Evolutionary conservation across 2,329 filamentous ascomycete genomes (phyloP), one percentile per base, ranked within the genome.

Genomic region (Dactylellina haptotyla): DNA sequence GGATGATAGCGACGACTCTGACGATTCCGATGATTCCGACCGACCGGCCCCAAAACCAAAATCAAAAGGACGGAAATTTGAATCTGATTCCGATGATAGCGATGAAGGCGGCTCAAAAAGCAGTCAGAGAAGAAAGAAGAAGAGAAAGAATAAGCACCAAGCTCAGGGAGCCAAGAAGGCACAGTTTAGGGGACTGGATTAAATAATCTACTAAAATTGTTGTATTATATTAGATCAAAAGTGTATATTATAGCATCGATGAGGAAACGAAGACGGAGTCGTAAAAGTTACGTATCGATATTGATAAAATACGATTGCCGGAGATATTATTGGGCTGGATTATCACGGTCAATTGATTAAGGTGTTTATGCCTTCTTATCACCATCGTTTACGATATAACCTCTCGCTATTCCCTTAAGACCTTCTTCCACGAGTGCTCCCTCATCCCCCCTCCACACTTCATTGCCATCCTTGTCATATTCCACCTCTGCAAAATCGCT

Each of bases 381-480:
- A 18, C 88, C 87, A 5, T 90, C 91, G 58, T 62, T 10, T 8
- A 95, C 90, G 0, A 84, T 87, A 82, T 99, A 99, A 0, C 94
- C 95, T 78, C 91, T 88, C 32, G 95, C 95, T 65, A 98, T 88
- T 14, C 95, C 95, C 76, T 89, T 90, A 76, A 92, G 87, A 0
- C 95, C 95, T 81, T 97, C 89, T 79, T 97, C 92, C 66, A 99
- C 86, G 16, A 87, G 80, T 0, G 90, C 89, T 64, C 90, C 85
- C 39, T 82, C 79, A 5, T 80, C 80, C 63, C 80, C 79, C 83
- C 83, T 82, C 59, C 69, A 73, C 5, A 73, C 48, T 12, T 87
- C 84, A 12, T 83, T 83, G n/a, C 82, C 84, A 53, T 85, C 84
- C n/a, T 86, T 84, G 28, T 89, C 86, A 75, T 87, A 87, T 76